Evolutionary conservation across 1,284 basidiomycete genomes (phyloP).

Genomic region (Coniophora puteana): DNA sequence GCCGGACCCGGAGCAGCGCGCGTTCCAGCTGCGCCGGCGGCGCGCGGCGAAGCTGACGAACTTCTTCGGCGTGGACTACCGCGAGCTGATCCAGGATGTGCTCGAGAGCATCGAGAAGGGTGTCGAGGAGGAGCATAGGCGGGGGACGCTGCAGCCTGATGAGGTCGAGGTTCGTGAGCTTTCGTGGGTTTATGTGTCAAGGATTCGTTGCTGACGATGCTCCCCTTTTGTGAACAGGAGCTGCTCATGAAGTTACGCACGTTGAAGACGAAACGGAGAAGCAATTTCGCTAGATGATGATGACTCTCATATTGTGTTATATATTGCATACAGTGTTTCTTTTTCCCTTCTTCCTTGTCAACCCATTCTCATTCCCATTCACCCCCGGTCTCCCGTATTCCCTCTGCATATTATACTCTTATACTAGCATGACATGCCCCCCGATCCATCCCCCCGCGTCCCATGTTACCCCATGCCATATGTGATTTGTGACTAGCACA

Average conservation of each 20-base stretch:
- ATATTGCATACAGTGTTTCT: no score
- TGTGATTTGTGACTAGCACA: no score
- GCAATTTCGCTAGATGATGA: no score
- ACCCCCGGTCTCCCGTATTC: no score
- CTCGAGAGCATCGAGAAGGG: conserved; percentile 76
- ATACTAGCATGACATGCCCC: no score
- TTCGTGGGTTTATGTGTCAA: conserved; percentile 3
- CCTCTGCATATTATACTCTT: no score
- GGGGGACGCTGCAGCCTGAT: conserved; percentile 58
- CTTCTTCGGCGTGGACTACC: conserved; percentile 82
- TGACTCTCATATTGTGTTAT: no score
- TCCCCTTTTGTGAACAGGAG: not conserved
- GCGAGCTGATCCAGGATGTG: conserved; percentile 69
- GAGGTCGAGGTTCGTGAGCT: conserved; percentile 69
- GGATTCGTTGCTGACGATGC: not conserved
- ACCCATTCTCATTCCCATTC: no score
- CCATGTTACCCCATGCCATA: no score
- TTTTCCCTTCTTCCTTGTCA: no score
- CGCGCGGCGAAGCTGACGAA: conserved; percentile 75
- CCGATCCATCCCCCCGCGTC: no score
- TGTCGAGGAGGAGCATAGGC: conserved; percentile 60
- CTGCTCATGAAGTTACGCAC: not conserved
- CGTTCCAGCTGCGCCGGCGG: conserved; percentile 66
- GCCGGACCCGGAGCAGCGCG: conserved; percentile 42
- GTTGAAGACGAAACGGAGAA: no score